A percentile compares a stretch with the other conserved stretches of the same genome.
Evolutionary conservation across 805 yeast genomes (phyloP).

Genomic region (Metschnikowia borealis): DNA sequence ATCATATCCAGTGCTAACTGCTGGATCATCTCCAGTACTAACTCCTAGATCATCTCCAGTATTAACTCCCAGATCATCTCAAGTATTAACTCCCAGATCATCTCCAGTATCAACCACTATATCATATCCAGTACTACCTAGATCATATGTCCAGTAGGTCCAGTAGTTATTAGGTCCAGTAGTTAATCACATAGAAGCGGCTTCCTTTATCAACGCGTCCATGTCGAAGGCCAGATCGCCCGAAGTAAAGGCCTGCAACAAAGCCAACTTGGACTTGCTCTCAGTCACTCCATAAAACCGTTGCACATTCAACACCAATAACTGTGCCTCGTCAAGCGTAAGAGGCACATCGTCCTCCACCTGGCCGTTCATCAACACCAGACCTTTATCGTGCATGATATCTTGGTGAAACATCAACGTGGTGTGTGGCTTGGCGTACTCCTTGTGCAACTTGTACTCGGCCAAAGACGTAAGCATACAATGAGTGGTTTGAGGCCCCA

Average conservation of each 20-base stretch:
- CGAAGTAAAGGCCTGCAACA: constrained; percentile 63
- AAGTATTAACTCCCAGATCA: too few relatives aligned
- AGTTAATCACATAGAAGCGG: constrained; percentile 51
- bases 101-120: too few relatives aligned
- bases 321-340: constrained; percentile 70
- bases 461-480: constrained; percentile 88
- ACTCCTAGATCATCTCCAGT: too few relatives aligned
- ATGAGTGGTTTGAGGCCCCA: constrained; percentile 78
- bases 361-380: constrained; percentile 82
- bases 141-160: too few relatives aligned
- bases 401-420: constrained; percentile 86
- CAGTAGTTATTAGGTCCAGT: too few relatives aligned
- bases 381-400: constrained; percentile 50
- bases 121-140: too few relatives aligned
- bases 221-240: constrained; percentile 67
- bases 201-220: constrained; percentile 63
- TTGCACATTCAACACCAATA: constrained; percentile 71
- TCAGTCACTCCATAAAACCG: constrained; percentile 73
- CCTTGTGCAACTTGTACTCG: constrained; percentile 85
- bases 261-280: constrained; percentile 45
- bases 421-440: constrained; percentile 93
- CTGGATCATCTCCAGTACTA: too few relatives aligned
- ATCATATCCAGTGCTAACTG: too few relatives aligned
- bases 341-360: constrained; percentile 70
- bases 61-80: too few relatives aligned